phyloP scores from a whole-genome alignment of 1,284 basidiomycete species.

The Ustilago sp. region DNA sequence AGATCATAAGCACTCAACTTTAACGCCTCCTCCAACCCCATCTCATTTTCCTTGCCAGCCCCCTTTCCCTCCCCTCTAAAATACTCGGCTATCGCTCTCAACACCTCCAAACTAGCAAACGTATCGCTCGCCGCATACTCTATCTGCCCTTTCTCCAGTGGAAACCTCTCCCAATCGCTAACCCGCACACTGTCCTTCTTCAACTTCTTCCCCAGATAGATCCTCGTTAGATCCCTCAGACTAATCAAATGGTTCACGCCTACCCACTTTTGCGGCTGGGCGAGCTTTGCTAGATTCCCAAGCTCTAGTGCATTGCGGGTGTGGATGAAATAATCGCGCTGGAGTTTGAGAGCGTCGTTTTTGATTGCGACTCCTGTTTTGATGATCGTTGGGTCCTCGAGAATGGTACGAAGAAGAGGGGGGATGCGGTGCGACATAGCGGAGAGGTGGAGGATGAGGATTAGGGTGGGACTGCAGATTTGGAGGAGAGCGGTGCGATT shows the following conservation, averaged over 20 bases:
- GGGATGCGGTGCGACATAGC: constrained; percentile 37
- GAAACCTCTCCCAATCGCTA: constrained; percentile 49
- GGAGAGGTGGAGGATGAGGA: constrained; percentile 55
- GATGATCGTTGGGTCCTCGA: constrained; percentile 40
- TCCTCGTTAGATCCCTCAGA: constrained; percentile 51
- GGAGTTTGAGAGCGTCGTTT: constrained; percentile 56
- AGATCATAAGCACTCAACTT: constrained; percentile 37
- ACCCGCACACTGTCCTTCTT: constrained; percentile 51
- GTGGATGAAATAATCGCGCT: constrained; percentile 53
- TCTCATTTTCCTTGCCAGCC: neutral
- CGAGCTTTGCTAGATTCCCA: constrained; percentile 37
- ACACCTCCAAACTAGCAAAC: constrained; percentile 56
- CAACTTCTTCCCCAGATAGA: constrained; percentile 53
- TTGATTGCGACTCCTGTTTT: constrained; percentile 61
- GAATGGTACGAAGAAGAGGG: constrained; percentile 32
- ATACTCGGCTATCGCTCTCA: constrained; percentile 36
- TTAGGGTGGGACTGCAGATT: constrained; percentile 38
- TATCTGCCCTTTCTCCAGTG: constrained; percentile 44
- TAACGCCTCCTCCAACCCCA: constrained; percentile 26
- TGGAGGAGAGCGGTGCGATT: constrained; percentile 51
- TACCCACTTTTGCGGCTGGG: constrained; percentile 47
- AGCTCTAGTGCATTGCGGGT: constrained; percentile 53
- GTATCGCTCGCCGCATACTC: constrained; percentile 62
- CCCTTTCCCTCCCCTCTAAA: constrained; percentile 8
- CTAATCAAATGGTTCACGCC: constrained; percentile 36